Conservation (phyloP, 2,329 filamentous ascomycete species). For the Xylaria polymorpha region DNA sequence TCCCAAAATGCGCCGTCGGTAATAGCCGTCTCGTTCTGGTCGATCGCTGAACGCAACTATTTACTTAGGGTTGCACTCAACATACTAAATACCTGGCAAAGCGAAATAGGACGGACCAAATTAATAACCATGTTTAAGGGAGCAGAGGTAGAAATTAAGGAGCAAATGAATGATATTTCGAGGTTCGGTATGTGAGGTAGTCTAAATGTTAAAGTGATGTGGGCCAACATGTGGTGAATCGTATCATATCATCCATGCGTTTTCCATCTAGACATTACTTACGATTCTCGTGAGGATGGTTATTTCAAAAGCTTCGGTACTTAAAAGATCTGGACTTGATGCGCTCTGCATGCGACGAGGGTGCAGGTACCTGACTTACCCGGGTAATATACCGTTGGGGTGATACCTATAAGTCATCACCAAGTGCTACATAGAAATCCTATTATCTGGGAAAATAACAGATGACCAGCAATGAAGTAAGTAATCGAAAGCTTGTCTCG, state of each 20-base stretch:
- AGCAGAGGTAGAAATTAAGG: background rate
- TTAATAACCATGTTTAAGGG: background rate
- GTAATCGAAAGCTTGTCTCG: background rate
- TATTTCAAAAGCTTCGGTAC: background rate
- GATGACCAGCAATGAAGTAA: background rate
- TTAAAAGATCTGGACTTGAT: background rate
- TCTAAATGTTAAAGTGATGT: background rate
- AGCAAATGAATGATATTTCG: background rate
- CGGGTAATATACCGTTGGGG: background rate
- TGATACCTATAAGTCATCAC: background rate
- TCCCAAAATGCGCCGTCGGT: background rate
- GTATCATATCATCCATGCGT: conserved; percentile 8
- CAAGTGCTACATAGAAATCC: background rate
- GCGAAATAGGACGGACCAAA: background rate
- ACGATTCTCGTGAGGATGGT: background rate
- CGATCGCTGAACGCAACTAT: background rate
- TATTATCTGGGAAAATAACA: background rate
- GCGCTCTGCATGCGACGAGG: background rate
- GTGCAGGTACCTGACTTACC: background rate
- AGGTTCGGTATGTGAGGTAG: background rate
- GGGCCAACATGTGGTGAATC: conserved; percentile 2
- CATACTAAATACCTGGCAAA: background rate
- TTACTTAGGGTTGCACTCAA: background rate
- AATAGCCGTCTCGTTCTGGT: background rate
- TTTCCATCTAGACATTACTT: background rate